A percentile compares a stretch with the other conserved stretches of the same genome.
These are phyloP conservation scores for Hypoxylon sp. DNA, from an alignment of 2,329 filamentous ascomycete species.

Conservation along the genomic window DNA sequence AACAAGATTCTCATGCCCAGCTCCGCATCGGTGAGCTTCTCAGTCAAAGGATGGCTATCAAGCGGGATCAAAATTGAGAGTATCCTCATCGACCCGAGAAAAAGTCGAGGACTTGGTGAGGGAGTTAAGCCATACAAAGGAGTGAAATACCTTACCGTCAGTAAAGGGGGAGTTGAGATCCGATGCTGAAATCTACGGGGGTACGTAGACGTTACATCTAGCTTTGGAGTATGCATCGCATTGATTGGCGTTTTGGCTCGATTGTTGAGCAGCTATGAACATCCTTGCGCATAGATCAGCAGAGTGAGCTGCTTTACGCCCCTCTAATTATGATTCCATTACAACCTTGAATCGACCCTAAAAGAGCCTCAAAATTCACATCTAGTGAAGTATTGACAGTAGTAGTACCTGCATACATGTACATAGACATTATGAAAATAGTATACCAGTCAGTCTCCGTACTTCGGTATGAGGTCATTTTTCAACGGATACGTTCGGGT, in stretches of 20 bases:
- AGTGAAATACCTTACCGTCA: constrained; percentile 91
- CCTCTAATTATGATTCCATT: background rate
- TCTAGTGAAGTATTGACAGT: too few relatives aligned
- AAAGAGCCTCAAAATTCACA: too few relatives aligned
- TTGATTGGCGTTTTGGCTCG: constrained; percentile 29
- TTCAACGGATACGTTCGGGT: constrained; percentile 26
- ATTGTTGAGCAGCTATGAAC: constrained; percentile 12
- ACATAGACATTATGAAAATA: too few relatives aligned
- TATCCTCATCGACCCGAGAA: constrained; percentile 75
- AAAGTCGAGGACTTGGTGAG: constrained; percentile 85
- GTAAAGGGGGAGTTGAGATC: constrained; percentile 70
- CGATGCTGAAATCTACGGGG: constrained; percentile 56
- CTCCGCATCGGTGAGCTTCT: constrained; percentile 77
- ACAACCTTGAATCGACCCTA: too few relatives aligned
- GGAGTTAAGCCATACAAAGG: constrained; percentile 96
- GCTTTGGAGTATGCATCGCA: constrained; percentile 30
- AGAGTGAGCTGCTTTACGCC: constrained; percentile 2
- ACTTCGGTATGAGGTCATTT: too few relatives aligned
- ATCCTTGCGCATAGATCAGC: constrained; percentile 22
- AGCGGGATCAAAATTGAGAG: constrained; percentile 74
- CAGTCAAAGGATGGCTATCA: constrained; percentile 73
- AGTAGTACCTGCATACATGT: too few relatives aligned
- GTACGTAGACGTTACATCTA: constrained; percentile 28
- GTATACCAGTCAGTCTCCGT: too few relatives aligned
- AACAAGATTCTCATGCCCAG: constrained; percentile 83